A percentile compares a stretch with the other conserved stretches of the same genome.
phyloP scores from a whole-genome alignment of 164 flowering plant genomes.

The Echeveria elegans region DNA sequence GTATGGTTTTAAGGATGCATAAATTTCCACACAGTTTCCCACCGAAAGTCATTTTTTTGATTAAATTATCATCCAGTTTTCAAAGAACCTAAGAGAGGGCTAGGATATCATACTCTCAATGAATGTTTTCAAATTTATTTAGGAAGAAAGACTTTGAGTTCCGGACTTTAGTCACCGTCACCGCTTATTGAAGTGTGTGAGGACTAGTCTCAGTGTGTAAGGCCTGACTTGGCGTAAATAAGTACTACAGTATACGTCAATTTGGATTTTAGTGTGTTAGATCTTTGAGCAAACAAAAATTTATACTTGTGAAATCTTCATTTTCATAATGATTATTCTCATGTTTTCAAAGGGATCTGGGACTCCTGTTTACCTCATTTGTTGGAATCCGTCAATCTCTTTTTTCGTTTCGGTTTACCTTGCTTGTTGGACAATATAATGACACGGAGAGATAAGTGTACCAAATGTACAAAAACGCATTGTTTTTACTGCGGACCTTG shows the following conservation, averaged over 20 bases:
- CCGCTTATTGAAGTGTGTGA: no score
- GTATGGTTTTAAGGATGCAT: no score
- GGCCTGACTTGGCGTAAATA: neutral
- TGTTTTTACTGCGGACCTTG: neutral
- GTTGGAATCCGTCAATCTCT: neutral
- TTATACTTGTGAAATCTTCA: no score
- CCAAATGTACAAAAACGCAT: neutral
- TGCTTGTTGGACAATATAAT: neutral
- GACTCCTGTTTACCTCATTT: neutral
- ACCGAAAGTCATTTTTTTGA: no score
- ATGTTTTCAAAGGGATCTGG: neutral
- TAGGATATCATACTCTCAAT: neutral
- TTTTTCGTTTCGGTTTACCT: neutral
- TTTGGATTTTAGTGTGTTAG: neutral
- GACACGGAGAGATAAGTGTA: neutral
- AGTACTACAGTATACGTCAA: neutral
- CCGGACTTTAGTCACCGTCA: neutral
- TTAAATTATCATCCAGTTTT: no score
- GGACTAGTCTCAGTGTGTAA: no score
- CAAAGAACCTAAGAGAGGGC: no score
- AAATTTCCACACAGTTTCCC: no score
- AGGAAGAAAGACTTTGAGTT: neutral
- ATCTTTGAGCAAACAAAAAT: neutral
- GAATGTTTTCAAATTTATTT: neutral
- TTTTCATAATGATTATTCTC: neutral